These are phyloP conservation scores for Apiospora hydei DNA, from an alignment of 2,329 filamentous ascomycete species.

Conservation along the genomic window DNA sequence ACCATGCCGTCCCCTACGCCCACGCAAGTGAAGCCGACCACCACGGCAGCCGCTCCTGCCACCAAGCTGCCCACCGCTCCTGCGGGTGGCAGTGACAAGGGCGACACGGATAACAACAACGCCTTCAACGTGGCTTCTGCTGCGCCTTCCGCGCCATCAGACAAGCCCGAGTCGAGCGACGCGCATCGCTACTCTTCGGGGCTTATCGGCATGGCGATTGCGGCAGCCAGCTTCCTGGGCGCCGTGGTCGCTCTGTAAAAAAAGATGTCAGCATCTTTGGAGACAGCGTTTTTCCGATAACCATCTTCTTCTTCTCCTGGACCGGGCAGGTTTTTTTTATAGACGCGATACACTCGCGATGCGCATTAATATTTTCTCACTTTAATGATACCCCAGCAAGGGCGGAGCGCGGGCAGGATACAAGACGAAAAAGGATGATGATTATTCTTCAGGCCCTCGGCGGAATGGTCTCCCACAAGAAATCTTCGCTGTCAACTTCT, in stretches of 20 bases:
- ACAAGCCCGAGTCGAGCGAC: background rate
- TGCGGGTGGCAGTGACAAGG: background rate
- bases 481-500: background rate
- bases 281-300: background rate
- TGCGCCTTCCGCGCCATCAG: slow-evolving; percentile 13
- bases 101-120: background rate
- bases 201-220: slow-evolving; percentile 30
- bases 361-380: background rate
- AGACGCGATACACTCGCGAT: background rate
- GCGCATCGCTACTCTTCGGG: slow-evolving; percentile 8
- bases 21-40: background rate
- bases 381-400: slow-evolving; percentile 21
- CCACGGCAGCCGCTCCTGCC: background rate
- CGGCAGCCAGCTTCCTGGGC: slow-evolving; percentile 33
- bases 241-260: slow-evolving; percentile 33
- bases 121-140: slow-evolving; percentile 9
- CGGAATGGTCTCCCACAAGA: background rate
- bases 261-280: background rate
- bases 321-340: background rate
- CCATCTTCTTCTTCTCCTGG: background rate
- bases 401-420: slow-evolving; percentile 11
- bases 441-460: background rate
- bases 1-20: no score
- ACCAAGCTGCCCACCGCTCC: background rate
- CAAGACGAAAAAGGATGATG: background rate